Base-by-base conservation (phyloP, 2,329 filamentous ascomycete species). In the Thelonectria discophora region DNA sequence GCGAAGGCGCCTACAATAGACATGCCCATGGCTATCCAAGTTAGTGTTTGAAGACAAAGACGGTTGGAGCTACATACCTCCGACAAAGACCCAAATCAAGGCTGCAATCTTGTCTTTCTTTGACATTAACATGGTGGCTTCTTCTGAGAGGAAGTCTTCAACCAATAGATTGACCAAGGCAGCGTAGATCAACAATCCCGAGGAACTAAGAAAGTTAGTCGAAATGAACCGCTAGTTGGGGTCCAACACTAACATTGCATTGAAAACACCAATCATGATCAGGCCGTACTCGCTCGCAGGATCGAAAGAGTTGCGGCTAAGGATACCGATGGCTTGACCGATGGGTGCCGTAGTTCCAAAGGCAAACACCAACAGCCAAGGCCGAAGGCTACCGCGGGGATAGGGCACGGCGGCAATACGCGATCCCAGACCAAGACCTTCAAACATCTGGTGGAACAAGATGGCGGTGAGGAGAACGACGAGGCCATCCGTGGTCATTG, bases 381-480 rank as follows among this genome's bases (percentile, higher is more conserved):
- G 87, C 24, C 84, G 83, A 64, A 80, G 72, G 71, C 85, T 87
- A 24, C 77, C 79, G 61, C 81, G 82, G 15, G 83, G 82, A 63
- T 88, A 88, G 1, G 86, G 82, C 5, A 91, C 86, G 17, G 84
- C 86, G 18, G 89, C 88, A 68, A 92, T 92, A 61, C 90, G 87
- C 1, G 87, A 87, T 18, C 90, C 90, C 0, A 92, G 82, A 43
- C 88, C 89, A 4, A 92, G 85, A 60, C 89, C 89, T 70, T 83
- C 87, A 62, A 90, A 90, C 66, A 86, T 88, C 70, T 90, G 89
- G 72, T 91, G 89, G 79, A 92, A 91, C 32, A 88, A 78, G 60
- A 92, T 91, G 63, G 89, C 89, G 49, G 90, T 78, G 8, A 91
- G 80, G 4, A 92, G 82, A 24, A 91, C 81, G 58, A 88, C 75